A percentile compares a stretch with the other conserved stretches of the same genome.
phyloP scores from a whole-genome alignment of 768 basidiomycete species.

The Cystobasidium tubakii region DNA sequence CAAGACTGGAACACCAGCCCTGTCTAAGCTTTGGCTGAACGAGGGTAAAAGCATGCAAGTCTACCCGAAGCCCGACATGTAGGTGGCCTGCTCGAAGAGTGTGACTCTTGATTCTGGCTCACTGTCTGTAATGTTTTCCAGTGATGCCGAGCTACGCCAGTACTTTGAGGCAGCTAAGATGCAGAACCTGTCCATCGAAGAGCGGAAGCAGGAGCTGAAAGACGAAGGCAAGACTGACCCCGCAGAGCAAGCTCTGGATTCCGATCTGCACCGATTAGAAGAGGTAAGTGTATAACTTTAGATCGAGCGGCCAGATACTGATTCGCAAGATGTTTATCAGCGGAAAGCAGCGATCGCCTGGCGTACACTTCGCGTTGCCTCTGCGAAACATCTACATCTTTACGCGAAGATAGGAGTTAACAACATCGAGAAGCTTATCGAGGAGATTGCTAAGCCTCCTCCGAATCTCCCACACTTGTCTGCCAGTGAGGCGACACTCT shows the following conservation, averaged over 20 bases:
- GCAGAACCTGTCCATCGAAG: not conserved
- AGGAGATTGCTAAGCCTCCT: constrained; percentile 47
- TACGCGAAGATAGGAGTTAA: constrained; percentile 73
- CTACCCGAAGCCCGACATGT: constrained; percentile 65
- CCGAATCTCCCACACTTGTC: not conserved
- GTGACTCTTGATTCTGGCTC: not conserved
- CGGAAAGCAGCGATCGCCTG: constrained; percentile 66
- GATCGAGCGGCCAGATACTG: not conserved
- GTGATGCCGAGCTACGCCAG: not conserved
- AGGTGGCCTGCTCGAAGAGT: no score
- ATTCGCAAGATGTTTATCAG: constrained; percentile 50
- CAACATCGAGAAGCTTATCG: constrained; percentile 57
- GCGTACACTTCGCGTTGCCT: constrained; percentile 70
- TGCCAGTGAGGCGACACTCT: not conserved
- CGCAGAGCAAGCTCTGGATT: constrained; percentile 43
- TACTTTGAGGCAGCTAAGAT: constrained; percentile 9
- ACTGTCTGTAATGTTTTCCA: not conserved
- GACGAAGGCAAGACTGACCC: constrained; percentile 24
- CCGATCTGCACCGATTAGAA: constrained; percentile 61
- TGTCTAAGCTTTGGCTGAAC: constrained; percentile 79
- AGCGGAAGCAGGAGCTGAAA: constrained; percentile 21
- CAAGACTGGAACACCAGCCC: constrained; percentile 61
- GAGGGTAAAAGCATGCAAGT: constrained; percentile 64
- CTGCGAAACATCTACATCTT: constrained; percentile 66
- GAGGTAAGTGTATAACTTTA: constrained; percentile 54